Conservation (phyloP, 1,284 basidiomycete genomes). For the Ceraceosorus guamensis region DNA sequence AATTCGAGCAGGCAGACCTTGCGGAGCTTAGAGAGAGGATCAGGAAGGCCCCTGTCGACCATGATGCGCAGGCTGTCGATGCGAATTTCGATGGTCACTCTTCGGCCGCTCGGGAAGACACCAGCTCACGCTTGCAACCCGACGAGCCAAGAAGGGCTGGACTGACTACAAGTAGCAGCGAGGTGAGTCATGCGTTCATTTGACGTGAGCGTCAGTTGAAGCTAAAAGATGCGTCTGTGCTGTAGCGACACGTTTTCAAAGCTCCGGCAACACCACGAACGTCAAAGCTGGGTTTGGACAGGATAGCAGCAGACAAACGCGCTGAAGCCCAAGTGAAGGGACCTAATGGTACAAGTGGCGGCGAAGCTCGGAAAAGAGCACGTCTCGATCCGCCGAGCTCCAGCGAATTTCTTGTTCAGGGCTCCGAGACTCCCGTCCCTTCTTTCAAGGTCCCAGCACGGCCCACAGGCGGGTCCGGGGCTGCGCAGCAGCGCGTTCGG, state of each 20-base stretch:
- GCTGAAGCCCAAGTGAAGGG: slow-evolving; percentile 45
- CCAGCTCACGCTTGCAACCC: slow-evolving; percentile 8
- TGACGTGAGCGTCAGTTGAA: no score
- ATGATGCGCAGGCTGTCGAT: background rate
- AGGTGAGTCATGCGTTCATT: no score
- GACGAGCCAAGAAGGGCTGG: slow-evolving; percentile 16
- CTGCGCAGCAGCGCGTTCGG: no score
- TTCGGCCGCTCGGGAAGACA: slow-evolving; percentile 7
- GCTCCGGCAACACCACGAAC: slow-evolving; percentile 60
- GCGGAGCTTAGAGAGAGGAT: slow-evolving; percentile 52
- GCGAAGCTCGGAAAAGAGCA: slow-evolving; percentile 9
- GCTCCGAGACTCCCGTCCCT: no score
- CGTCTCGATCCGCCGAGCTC: slow-evolving; percentile 2
- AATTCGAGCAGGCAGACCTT: slow-evolving; percentile 65
- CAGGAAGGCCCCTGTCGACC: background rate
- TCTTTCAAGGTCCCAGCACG: no score
- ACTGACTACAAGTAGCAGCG: slow-evolving; percentile 6
- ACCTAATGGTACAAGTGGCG: background rate
- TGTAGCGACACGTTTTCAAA: slow-evolving; percentile 42
- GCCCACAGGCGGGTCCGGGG: no score
- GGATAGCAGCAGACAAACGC: slow-evolving; percentile 76
- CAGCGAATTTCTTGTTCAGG: background rate
- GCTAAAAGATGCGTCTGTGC: no score
- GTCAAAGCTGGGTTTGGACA: slow-evolving; percentile 66
- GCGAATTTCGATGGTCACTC: slow-evolving; percentile 13